phyloP scores from a whole-genome alignment of 2,329 filamentous ascomycete genomes.

The Pseudohalonectria lignicola region DNA sequence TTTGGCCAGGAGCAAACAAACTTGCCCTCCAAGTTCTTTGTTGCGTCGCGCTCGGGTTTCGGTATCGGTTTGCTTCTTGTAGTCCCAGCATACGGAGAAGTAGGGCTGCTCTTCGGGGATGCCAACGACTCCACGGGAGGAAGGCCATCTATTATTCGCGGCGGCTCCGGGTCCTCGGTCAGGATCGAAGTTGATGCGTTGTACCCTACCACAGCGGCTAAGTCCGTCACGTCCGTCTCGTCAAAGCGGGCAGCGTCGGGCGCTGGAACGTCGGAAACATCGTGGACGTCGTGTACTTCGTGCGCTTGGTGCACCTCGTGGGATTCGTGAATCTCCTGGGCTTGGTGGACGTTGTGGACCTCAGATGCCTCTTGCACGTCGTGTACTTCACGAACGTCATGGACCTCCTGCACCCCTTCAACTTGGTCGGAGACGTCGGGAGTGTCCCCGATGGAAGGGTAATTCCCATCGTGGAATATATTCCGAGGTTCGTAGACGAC shows the following conservation, averaged over 20 bases:
- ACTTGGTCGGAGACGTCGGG: conserved; percentile 2
- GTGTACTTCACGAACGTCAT: conserved; percentile 1
- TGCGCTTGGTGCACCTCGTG: conserved; percentile 5
- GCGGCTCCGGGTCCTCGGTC: conserved; percentile 1
- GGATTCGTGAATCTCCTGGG: not conserved
- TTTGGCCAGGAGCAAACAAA: conserved; percentile 63
- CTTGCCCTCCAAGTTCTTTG: conserved; percentile 60
- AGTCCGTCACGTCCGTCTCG: conserved; percentile 6
- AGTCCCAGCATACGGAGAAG: too few relatives aligned
- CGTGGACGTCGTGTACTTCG: conserved; percentile 7
- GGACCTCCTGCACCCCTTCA: not conserved
- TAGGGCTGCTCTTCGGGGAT: too few relatives aligned
- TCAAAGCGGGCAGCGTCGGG: conserved; percentile 2
- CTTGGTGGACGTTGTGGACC: too few relatives aligned
- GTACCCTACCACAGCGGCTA: conserved; percentile 9
- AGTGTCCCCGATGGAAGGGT: conserved; percentile 9
- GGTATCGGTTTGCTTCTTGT: conserved; percentile 42
- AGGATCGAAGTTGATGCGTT: not conserved
- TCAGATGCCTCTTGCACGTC: too few relatives aligned
- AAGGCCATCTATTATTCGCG: conserved; percentile 8
- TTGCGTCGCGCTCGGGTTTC: conserved; percentile 46
- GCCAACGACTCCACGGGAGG: too few relatives aligned
- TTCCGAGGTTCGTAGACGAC: conserved; percentile 11
- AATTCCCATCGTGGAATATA: conserved; percentile 10
- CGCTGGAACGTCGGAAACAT: not conserved